Conservation (phyloP, 495 filamentous ascomycete genomes). For the Trichocladium antarcticum region DNA sequence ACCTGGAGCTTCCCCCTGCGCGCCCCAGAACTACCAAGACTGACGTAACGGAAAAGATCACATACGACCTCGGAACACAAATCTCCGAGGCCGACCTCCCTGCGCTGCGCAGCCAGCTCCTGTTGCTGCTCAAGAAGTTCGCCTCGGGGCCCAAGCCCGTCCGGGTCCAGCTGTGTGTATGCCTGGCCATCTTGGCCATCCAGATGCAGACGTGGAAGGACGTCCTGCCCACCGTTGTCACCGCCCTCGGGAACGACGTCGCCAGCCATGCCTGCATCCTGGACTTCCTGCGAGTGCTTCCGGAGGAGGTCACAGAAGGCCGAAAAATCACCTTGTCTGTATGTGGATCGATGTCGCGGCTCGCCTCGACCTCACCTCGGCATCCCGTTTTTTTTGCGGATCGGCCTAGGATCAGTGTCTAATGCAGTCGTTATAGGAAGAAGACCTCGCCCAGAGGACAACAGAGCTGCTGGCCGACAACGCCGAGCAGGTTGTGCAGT, state of each 20-base stretch:
- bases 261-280: constrained; percentile 72
- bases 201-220: constrained; percentile 96
- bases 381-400: constrained; percentile 32
- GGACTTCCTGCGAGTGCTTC: constrained; percentile 90
- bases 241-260: constrained; percentile 62
- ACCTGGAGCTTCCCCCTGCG: too few species aligned
- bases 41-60: constrained; percentile 32
- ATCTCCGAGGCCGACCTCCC: constrained; percentile 63
- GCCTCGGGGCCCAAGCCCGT: constrained; percentile 80
- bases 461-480: constrained; percentile 83
- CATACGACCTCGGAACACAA: constrained; percentile 48
- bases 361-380: constrained; percentile 31
- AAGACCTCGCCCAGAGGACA: constrained; percentile 73
- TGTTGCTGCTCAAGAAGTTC: constrained; percentile 66
- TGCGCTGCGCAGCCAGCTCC: constrained; percentile 67
- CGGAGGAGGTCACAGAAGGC: constrained; percentile 98
- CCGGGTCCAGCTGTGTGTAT: constrained; percentile 88
- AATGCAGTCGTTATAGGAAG: constrained; percentile 63
- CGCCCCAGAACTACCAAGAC: constrained; percentile 9
- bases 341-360: constrained; percentile 55
- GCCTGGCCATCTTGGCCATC: constrained; percentile 83
- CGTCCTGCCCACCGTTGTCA: constrained; percentile 70
- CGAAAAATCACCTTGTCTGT: constrained; percentile 97
- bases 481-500: constrained; percentile 67
- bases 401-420: constrained; percentile 40